phyloP scores from a whole-genome alignment of 495 filamentous ascomycete species.

The Sphaerosporella brunnea region DNA sequence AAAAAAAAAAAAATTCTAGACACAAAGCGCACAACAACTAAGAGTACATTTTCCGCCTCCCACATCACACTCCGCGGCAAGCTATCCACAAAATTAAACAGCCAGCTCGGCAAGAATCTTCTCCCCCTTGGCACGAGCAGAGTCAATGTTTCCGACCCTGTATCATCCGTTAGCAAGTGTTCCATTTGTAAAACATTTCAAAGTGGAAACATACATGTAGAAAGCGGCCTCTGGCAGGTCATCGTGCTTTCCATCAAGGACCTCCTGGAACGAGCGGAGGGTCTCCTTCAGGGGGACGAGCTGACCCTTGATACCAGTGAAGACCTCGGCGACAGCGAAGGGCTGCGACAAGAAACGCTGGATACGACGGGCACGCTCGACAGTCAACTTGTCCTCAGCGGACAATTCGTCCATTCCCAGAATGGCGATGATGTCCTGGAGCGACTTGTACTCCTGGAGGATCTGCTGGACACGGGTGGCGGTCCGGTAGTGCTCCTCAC shows the following conservation, averaged over 20 bases:
- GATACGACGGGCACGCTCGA: conserved; percentile 99
- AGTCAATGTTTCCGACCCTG: conserved; percentile 79
- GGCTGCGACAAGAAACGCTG: conserved; percentile 99
- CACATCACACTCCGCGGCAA: conserved; percentile 36
- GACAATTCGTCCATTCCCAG: conserved; percentile 99
- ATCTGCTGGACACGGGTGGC: conserved; percentile 94
- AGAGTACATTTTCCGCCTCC: conserved; percentile 5
- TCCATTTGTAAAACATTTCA: background rate
- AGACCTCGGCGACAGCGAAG: conserved; percentile 48
- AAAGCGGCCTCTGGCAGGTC: conserved; percentile 66
- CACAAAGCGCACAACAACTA: no score
- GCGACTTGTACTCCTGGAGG: conserved; percentile 99
- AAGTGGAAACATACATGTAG: conserved; percentile 6
- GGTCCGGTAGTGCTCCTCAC: conserved; percentile 90
- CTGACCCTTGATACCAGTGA: conserved; percentile 73
- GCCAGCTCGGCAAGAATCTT: conserved; percentile 97
- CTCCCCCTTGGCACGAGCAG: conserved; percentile 90
- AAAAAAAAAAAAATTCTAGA: conserved; percentile 7
- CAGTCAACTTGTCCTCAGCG: conserved; percentile 96
- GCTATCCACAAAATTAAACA: no score
- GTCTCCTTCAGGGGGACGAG: conserved; percentile 98
- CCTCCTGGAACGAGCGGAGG: conserved; percentile 90
- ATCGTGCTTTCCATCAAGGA: conserved; percentile 88
- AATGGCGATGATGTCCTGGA: conserved; percentile 99
- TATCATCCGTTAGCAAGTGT: conserved; percentile 30